phyloP scores from a whole-genome alignment of 2,329 filamentous ascomycete species.

The Leptoxyphium fumago region DNA sequence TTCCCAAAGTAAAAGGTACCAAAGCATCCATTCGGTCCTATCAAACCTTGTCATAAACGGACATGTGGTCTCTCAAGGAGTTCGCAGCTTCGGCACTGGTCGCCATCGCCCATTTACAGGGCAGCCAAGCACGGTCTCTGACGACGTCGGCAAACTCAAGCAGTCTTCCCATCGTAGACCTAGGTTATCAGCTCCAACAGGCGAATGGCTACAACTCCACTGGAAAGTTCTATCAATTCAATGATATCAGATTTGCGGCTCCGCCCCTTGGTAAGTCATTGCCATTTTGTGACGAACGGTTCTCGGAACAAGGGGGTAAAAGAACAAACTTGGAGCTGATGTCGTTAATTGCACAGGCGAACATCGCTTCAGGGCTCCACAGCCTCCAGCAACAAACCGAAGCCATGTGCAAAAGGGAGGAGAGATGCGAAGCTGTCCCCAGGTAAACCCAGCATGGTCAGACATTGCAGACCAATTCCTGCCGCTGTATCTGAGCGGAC shows the following conservation, averaged over 20 bases:
- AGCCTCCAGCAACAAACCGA: slow-evolving; percentile 25
- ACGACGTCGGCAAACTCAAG: neutral
- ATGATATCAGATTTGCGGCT: slow-evolving; percentile 42
- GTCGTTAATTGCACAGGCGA: slow-evolving; percentile 14
- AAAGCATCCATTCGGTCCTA: too few species aligned
- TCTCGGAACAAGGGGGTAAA: too few species aligned
- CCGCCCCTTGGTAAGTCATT: slow-evolving; percentile 27
- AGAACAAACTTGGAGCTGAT: too few species aligned
- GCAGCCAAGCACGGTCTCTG: too few species aligned
- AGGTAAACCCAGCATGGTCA: slow-evolving; percentile 32
- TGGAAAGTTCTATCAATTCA: slow-evolving; percentile 34
- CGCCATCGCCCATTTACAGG: too few species aligned
- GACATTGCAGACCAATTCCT: slow-evolving; percentile 19
- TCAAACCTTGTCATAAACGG: too few species aligned
- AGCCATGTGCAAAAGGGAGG: slow-evolving; percentile 31
- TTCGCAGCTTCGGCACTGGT: too few species aligned
- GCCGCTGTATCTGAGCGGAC: slow-evolving; percentile 15
- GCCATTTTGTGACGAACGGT: too few species aligned
- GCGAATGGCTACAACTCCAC: slow-evolving; percentile 29
- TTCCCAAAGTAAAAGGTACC: too few species aligned
- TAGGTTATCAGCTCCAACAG: slow-evolving; percentile 39
- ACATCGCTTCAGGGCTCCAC: slow-evolving; percentile 35
- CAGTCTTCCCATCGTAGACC: slow-evolving; percentile 32
- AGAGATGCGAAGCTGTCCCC: slow-evolving; percentile 29
- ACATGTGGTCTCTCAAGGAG: too few species aligned